Evolutionary conservation across 345 rosid genomes (phyloP).

Genomic region (Sonneratia caseolaris): DNA sequence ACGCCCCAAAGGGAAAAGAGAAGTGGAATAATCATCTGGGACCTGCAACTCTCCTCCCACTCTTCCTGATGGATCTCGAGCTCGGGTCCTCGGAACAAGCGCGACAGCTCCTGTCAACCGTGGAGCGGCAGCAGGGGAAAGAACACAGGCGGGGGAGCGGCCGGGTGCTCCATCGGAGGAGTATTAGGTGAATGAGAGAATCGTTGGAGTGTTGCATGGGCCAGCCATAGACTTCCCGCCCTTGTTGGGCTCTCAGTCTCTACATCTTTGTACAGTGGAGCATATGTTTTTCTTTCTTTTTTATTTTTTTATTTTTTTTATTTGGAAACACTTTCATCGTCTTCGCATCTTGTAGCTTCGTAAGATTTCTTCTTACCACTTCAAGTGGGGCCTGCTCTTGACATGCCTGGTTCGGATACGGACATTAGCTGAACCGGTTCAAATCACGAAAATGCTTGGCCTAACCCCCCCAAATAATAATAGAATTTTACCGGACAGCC

Average conservation of each 20-base stretch:
- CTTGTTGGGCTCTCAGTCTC: background rate
- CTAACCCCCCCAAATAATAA: too few species aligned
- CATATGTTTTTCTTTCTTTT: background rate
- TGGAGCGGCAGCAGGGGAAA: conserved; percentile 55
- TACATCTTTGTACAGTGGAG: background rate
- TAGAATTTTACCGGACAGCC: too few species aligned
- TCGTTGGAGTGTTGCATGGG: background rate
- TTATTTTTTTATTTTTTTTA: too few species aligned
- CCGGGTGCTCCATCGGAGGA: conserved; percentile 46
- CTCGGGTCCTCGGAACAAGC: conserved; percentile 48
- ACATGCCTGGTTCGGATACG: too few species aligned
- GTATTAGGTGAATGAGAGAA: conserved; percentile 6
- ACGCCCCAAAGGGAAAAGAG: conserved; percentile 27
- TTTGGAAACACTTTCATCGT: too few species aligned
- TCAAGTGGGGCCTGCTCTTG: too few species aligned
- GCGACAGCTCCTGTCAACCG: conserved; percentile 37
- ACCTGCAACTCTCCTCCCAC: conserved; percentile 55
- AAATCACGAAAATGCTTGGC: too few species aligned
- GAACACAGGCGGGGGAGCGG: conserved; percentile 43
- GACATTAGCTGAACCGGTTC: too few species aligned
- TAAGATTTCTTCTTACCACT: too few species aligned
- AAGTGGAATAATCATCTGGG: conserved; percentile 16
- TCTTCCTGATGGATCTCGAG: conserved; percentile 60
- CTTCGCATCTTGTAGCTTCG: too few species aligned
- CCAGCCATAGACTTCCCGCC: background rate